Conservation (phyloP, 352 stramenopile species). For the Phytophthora europaea region DNA sequence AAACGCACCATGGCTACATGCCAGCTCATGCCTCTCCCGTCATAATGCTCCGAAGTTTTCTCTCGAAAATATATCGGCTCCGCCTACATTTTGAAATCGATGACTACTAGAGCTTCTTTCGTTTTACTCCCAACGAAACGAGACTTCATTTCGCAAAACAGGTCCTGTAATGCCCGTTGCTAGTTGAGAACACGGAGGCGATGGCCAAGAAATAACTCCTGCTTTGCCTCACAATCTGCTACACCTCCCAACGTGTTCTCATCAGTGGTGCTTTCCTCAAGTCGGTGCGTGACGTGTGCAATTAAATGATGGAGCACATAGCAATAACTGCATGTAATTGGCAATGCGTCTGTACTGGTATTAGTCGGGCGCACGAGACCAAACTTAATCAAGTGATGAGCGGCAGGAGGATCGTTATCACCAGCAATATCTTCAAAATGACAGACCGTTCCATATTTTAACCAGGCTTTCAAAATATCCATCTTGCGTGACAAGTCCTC, state of each 20-base stretch:
- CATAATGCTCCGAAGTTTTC: slow-evolving; percentile 1
- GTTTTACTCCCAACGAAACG: not conserved
- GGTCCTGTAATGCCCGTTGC: not conserved
- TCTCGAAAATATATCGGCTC: slow-evolving; percentile 14
- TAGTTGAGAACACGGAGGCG: slow-evolving; percentile 14
- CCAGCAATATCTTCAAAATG: slow-evolving; percentile 1
- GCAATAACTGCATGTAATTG: not conserved
- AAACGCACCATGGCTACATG: slow-evolving; percentile 15
- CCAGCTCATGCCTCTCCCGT: slow-evolving; percentile 6
- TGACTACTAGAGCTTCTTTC: slow-evolving; percentile 21
- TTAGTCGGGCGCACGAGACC: not conserved
- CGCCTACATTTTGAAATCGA: slow-evolving; percentile 21
- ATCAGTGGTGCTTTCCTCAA: not conserved
- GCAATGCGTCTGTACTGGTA: not conserved
- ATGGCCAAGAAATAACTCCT: slow-evolving; percentile 22
- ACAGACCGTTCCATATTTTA: slow-evolving; percentile 3
- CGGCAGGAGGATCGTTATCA: not conserved
- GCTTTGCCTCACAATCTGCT: slow-evolving; percentile 1
- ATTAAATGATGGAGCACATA: not conserved
- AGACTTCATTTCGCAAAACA: slow-evolving; percentile 5
- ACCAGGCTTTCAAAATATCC: slow-evolving; percentile 4
- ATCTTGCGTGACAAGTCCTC: not conserved
- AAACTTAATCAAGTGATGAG: not conserved
- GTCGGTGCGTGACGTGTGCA: not conserved
- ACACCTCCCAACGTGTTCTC: not conserved